Base-by-base conservation (phyloP, 768 basidiomycete genomes). In the Lactarius indigo region DNA sequence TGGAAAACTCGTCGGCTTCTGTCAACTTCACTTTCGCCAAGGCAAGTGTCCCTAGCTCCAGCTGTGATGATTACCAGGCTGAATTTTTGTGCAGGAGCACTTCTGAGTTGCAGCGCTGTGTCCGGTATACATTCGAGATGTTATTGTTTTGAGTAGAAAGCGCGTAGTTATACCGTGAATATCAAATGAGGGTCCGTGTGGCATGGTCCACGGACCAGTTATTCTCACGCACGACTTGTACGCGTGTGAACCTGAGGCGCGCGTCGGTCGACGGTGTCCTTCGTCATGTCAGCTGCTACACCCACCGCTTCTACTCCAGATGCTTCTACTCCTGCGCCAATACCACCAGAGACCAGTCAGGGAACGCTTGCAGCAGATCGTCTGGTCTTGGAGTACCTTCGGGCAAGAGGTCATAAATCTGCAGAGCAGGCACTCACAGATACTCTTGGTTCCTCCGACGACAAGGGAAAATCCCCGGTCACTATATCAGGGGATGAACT, bases 11-110 rank as follows among this genome's bases (percentile, higher is more conserved):
- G 3, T 81, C 81, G 59, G 73, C 85, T 15, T 77, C 80, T 41
- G 84, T 96, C 55, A 77, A 87, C 56, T 95, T 95, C 77, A 81
- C 82, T 1, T 96, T 97, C 75, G 87, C 89, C 23, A 96, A 96
- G 86, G 94, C 85, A 66, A 72, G 81, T 72, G 74, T 39, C 58
- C 9, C 39, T 41, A 65, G 63, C 63, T 69, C 41, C 47, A 65
- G 63, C 63, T 69, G 39, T 61, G 64, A 28, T 57, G 15, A 26
- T 61, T 57, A 42, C 41, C 64, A 41, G 20, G 54, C 64, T 72
- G 52, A 65, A 37, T 33, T 35, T 39, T 30, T 26, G 57, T 69
- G 67, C 68, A 87, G 86, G 86, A 87, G 76, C 86, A 87, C 71
- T 87, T 87, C 81, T 87, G 71, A 79, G 71, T 41, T 58, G n/a